Evolutionary conservation across 129 eudicot genomes (phyloP), one percentile per base, ranked within the genome.

Genomic region (Flaveria brownii): DNA sequence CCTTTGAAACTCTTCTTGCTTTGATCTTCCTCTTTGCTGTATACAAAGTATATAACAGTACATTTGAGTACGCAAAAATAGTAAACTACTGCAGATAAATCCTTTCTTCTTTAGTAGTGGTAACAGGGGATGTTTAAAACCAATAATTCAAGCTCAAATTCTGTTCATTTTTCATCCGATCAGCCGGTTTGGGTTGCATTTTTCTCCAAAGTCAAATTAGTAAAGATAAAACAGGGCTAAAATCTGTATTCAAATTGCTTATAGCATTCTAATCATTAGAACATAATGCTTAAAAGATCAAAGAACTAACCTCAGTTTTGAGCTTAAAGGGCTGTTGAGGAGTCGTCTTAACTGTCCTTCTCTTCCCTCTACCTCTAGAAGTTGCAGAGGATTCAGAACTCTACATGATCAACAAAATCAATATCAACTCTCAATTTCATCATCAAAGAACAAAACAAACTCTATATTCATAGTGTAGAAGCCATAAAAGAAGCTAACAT

Each of bases 21-120:
- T 94, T 16, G 84, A 71, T 75, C 70, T 94, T 74, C 98, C 98
- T 79, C 98, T 86, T 91, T 91, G 86, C 98, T 94, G 85, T 59
- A 22, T 50, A 49, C 49, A 45, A 45, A 51, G 79, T 60, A 73
- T 22, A 77, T 67, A 7, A 2, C 59, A 55, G 9, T 42, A 9
- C 22, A 46, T 2, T 77, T 36, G 15, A 68, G 57, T 68, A 51
- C 2, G 23, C 50, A 57, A 39, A 63, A 9, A 16, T 25, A 51
- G 68, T 51, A 72, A 17, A 6, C 42, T 17, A 67, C 5, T 63
- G 10, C 69, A 30, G 9, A 66, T 16, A 66, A 16, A 30, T 64
- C 25, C 68, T 64, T 64, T 64, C 46, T 2, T 15, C 25, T 36
- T 39, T 41, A 20, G 42, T 33, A 25, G 42, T 26, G 41, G 25